Evolutionary conservation across 1,139 yeast species (phyloP), one percentile per base, ranked within the genome.

Genomic region (Saccharomyces uvarum): DNA sequence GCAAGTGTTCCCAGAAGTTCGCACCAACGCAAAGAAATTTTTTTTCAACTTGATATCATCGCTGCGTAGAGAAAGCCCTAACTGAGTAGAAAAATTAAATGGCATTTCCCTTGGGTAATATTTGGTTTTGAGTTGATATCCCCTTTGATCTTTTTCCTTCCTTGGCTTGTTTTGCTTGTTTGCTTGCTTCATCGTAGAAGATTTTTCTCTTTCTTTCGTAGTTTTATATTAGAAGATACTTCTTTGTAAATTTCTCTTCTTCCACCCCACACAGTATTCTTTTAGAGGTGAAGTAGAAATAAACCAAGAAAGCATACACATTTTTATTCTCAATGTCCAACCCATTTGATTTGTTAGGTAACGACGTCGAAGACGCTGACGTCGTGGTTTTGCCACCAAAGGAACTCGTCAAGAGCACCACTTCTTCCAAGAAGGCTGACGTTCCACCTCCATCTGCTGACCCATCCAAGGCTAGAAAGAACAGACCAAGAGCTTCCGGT

Each of bases 351-450:
- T 74, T 78, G 67, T 71, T 79, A 74, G 83, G 83, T 66, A 74
- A 89, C 83, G 96, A 89, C 79, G 89, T 86, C 70, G 95, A 88
- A 73, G 88, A 81, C 74, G 77, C 80, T 63, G 78, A 80, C 62
- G 76, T 71, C 58, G 71, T 72, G 61, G 67, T 77, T 59, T 70
- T 73, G 60, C 77, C 83, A 60, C 78, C 83, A 71, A 85, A 76
- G 77, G 96, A 88, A 75, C 76, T 88, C 63, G 95, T 88, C 72
- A 90, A 85, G 81, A 81, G 84, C 78, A 74, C 75, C 75, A 84
- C 95, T 64, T 83, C 96, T 61, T 84, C 96, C 71, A 89, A 88
- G 83, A 91, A 91, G 82, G 73, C 84, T 57, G 97, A 90, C 72
- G 84, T 77, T 63, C 83, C 96, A 61, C 96, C 96, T 68, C 79